A percentile compares a stretch with the other conserved stretches of the same genome.
Conservation (phyloP, 2,329 filamentous ascomycete species). For the Elsinoe necatrix region DNA sequence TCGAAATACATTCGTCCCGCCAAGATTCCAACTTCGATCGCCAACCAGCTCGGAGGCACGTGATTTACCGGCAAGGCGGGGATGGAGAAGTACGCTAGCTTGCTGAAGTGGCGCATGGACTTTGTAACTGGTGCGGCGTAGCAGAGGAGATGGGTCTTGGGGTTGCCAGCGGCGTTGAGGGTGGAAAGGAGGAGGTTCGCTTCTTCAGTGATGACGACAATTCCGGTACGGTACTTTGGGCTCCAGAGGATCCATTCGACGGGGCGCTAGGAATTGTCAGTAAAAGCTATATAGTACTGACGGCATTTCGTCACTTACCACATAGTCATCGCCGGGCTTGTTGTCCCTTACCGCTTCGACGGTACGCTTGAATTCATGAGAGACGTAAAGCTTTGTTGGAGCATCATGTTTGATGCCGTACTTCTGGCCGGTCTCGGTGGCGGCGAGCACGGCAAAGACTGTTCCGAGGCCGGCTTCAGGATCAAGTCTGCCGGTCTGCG, state of each 20-base stretch:
- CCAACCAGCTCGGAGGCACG: constrained; percentile 45
- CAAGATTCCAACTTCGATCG: constrained; percentile 52
- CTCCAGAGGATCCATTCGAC: constrained; percentile 58
- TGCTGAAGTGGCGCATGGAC: constrained; percentile 52
- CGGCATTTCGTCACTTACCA: constrained; percentile 26
- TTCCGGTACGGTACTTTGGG: constrained; percentile 35
- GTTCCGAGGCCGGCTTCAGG: not conserved
- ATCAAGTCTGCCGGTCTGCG: not conserved
- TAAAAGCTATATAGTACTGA: not conserved
- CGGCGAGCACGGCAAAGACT: constrained; percentile 34
- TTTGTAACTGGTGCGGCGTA: constrained; percentile 55
- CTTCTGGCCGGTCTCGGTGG: constrained; percentile 38
- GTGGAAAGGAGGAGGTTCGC: constrained; percentile 47
- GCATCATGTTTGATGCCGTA: constrained; percentile 33
- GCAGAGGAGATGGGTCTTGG: constrained; percentile 40
- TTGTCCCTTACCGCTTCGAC: constrained; percentile 28
- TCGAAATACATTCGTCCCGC: constrained; percentile 54
- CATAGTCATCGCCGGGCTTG: constrained; percentile 36
- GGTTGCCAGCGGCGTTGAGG: constrained; percentile 25
- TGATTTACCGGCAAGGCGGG: constrained; percentile 39
- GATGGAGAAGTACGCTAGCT: constrained; percentile 44
- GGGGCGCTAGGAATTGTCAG: constrained; percentile 28
- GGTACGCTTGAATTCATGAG: constrained; percentile 43
- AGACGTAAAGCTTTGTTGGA: constrained; percentile 32
- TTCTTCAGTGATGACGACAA: constrained; percentile 57